Conservation (phyloP, 2,329 filamentous ascomycete genomes). For the Fusarium tupiense region DNA sequence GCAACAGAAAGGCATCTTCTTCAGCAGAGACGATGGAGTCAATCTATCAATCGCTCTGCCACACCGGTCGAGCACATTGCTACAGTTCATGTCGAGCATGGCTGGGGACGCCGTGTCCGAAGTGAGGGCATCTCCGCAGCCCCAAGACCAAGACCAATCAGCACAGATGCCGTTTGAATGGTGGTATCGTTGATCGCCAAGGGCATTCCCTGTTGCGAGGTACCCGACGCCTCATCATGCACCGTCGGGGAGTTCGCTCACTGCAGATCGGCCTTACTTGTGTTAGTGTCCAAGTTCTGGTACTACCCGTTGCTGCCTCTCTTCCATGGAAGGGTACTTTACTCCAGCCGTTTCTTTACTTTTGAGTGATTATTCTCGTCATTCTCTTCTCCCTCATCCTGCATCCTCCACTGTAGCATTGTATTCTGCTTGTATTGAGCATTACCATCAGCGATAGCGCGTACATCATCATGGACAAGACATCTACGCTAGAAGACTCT, state of each 20-base stretch:
- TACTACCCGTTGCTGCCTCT: background rate
- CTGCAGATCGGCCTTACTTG: background rate
- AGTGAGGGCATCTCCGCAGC: background rate
- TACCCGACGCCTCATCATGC: background rate
- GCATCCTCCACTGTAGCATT: background rate
- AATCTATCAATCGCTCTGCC: background rate
- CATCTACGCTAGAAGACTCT: slow-evolving; percentile 4
- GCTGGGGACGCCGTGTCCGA: slow-evolving; percentile 17
- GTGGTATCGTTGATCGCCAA: slow-evolving; percentile 10
- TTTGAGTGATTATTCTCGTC: background rate
- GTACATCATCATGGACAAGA: slow-evolving; percentile 10
- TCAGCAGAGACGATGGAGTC: background rate
- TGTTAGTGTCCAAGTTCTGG: background rate
- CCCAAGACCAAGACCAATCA: background rate
- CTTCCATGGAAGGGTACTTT: background rate
- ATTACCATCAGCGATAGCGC: background rate
- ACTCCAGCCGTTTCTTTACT: background rate
- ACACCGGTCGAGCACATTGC: background rate
- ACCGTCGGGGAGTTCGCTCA: slow-evolving; percentile 17
- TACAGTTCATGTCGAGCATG: background rate
- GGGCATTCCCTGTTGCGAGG: background rate
- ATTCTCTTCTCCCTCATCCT: background rate
- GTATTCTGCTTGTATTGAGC: background rate
- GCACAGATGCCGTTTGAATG: background rate
- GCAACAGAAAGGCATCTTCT: background rate